These are phyloP conservation scores for Leccinum imitatum DNA, from an alignment of 768 basidiomycete genomes.

Conservation along the genomic window DNA sequence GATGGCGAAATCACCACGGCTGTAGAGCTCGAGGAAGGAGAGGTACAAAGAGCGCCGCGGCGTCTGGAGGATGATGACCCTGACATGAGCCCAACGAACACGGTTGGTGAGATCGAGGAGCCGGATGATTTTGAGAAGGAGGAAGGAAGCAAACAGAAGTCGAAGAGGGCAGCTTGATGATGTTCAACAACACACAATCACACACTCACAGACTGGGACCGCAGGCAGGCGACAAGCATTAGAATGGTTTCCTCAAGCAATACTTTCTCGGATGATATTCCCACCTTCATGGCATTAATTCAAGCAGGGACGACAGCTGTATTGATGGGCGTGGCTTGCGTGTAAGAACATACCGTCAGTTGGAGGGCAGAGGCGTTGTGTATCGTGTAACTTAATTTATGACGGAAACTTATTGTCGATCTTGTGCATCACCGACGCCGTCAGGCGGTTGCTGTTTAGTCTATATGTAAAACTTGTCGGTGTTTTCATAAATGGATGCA, in stretches of 20 bases:
- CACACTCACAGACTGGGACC: neutral
- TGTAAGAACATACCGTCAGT: no score
- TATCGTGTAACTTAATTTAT: no score
- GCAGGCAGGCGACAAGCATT: neutral
- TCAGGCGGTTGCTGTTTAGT: no score
- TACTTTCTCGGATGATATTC: neutral
- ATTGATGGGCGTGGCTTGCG: no score
- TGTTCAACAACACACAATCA: neutral
- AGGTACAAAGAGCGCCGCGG: neutral
- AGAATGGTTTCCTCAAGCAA: neutral
- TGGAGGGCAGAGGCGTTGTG: no score
- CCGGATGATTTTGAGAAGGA: neutral
- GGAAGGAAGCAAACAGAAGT: neutral
- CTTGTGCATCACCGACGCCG: no score
- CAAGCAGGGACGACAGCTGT: neutral
- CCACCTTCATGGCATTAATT: neutral
- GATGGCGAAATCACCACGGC: constrained; percentile 25
- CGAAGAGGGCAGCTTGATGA: neutral
- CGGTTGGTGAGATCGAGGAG: neutral
- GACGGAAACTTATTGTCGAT: no score
- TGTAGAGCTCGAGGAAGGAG: constrained; percentile 34
- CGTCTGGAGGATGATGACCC: neutral
- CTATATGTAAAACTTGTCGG: no score
- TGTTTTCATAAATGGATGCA: no score
- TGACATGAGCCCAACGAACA: constrained; percentile 1